A percentile compares a stretch with the other conserved stretches of the same genome.
Conservation (phyloP, 177 flowering plant genomes). For the Telopea speciosissima region DNA sequence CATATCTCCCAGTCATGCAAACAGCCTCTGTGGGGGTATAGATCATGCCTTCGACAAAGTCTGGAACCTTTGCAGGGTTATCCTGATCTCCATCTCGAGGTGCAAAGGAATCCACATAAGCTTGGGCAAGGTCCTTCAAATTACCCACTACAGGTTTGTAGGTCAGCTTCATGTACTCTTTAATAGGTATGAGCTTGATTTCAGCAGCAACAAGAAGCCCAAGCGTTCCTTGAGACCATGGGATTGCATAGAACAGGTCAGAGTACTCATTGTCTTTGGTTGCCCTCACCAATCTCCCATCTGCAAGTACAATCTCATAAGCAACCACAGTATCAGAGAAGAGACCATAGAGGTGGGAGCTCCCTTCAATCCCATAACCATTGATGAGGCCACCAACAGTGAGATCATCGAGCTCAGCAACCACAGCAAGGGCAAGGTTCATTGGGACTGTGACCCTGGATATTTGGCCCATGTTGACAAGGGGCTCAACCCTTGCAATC, state of each 20-base stretch:
- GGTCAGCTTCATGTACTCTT: constrained; percentile 93
- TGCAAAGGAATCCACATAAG: constrained; percentile 74
- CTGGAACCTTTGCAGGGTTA: constrained; percentile 85
- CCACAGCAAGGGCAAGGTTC: constrained; percentile 95
- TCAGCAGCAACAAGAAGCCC: constrained; percentile 96
- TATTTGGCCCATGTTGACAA: constrained; percentile 99
- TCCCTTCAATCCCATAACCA: constrained; percentile 98
- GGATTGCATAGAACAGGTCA: constrained; percentile 89
- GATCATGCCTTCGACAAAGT: constrained; percentile 88
- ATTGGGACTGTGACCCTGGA: constrained; percentile 80
- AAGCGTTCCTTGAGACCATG: constrained; percentile 98
- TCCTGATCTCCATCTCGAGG: constrained; percentile 93
- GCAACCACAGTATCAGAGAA: constrained; percentile 97
- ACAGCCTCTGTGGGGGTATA: constrained; percentile 72
- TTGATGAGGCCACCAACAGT: constrained; percentile 99
- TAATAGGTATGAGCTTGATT: constrained; percentile 83
- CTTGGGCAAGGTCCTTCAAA: constrained; percentile 72
- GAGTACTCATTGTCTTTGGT: constrained; percentile 88
- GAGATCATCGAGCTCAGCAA: constrained; percentile 98
- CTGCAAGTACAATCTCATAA: constrained; percentile 86
- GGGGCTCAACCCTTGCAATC: constrained; percentile 91
- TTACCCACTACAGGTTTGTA: constrained; percentile 78
- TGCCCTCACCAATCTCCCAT: constrained; percentile 80
- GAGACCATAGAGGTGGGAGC: constrained; percentile 91
- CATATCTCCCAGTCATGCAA: constrained; percentile 83